Evolutionary conservation across 1,139 yeast species (phyloP).

Genomic region (Yamadazyma sp.): DNA sequence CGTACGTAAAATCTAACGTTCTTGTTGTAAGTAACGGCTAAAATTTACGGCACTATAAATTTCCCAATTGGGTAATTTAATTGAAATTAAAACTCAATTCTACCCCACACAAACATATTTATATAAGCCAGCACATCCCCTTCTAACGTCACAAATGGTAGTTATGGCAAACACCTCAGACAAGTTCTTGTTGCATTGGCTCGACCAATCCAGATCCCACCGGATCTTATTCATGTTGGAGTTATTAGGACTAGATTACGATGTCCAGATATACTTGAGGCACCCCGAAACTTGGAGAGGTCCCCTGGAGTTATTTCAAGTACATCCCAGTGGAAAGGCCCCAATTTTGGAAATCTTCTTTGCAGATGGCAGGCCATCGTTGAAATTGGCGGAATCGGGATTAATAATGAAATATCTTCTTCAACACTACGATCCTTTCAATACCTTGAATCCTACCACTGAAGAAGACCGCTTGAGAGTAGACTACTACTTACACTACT

Average conservation of each 20-base stretch:
- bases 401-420: conserved; percentile 46
- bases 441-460: conserved; percentile 30
- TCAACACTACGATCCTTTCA: conserved; percentile 37
- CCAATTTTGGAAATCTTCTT: conserved; percentile 52
- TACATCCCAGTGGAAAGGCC: conserved; percentile 58
- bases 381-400: conserved; percentile 48
- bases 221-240: conserved; percentile 42
- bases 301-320: conserved; percentile 44
- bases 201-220: conserved; percentile 35
- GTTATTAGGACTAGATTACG: conserved; percentile 47
- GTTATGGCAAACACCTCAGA: conserved; percentile 15
- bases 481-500: conserved; percentile 52
- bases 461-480: conserved; percentile 38
- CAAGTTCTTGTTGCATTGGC: conserved; percentile 19
- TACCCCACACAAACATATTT: conserved; percentile 8
- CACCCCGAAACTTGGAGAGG: conserved; percentile 40
- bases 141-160: neutral
- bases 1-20: no score
- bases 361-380: conserved; percentile 39
- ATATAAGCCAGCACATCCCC: neutral
- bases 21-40: no score
- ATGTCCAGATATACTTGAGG: conserved; percentile 49
- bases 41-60: no score
- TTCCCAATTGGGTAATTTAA: conserved; percentile 15
- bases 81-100: neutral